phyloP scores from a whole-genome alignment of 73 alveolate genomes.

The Paramecium tetraurelia region DNA sequence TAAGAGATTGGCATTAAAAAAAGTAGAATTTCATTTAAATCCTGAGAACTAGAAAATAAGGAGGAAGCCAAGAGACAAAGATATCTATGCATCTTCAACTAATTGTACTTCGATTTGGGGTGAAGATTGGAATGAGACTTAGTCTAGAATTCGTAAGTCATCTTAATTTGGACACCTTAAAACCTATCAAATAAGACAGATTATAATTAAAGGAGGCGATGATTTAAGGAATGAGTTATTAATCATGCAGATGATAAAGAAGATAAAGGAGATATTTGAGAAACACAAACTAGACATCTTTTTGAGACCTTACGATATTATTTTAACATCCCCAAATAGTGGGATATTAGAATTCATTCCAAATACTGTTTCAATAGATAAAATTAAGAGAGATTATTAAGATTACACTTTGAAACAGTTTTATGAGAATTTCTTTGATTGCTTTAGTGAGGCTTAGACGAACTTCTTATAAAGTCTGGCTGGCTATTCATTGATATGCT shows the following conservation, averaged over 20 bases:
- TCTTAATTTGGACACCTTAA: slow-evolving; percentile 74
- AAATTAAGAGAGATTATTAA: slow-evolving; percentile 85
- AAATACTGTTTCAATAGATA: slow-evolving; percentile 91
- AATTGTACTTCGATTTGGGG: slow-evolving; percentile 80
- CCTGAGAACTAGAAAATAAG: neutral
- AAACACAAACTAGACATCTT: slow-evolving; percentile 78
- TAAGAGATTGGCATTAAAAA: neutral
- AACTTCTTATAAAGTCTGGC: slow-evolving; percentile 98
- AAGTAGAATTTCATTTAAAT: neutral
- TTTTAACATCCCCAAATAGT: slow-evolving; percentile 86
- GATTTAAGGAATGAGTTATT: slow-evolving; percentile 96
- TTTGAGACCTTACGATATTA: slow-evolving; percentile 94
- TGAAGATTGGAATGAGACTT: slow-evolving; percentile 75
- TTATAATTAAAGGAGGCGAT: slow-evolving; percentile 95
- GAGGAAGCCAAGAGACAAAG: neutral
- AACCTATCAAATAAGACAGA: slow-evolving; percentile 75
- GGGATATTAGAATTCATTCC: slow-evolving; percentile 96
- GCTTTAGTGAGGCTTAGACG: slow-evolving; percentile 94
- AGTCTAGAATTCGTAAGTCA: slow-evolving; percentile 62
- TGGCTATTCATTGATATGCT: slow-evolving; percentile 96
- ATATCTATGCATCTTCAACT: slow-evolving; percentile 3
- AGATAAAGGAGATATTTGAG: slow-evolving; percentile 78
- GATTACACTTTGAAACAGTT: slow-evolving; percentile 71
- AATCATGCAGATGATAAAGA: slow-evolving; percentile 92
- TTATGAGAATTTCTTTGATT: slow-evolving; percentile 76